Base-by-base conservation (phyloP, 2,329 filamentous ascomycete species). In the Diaporthe sp. region DNA sequence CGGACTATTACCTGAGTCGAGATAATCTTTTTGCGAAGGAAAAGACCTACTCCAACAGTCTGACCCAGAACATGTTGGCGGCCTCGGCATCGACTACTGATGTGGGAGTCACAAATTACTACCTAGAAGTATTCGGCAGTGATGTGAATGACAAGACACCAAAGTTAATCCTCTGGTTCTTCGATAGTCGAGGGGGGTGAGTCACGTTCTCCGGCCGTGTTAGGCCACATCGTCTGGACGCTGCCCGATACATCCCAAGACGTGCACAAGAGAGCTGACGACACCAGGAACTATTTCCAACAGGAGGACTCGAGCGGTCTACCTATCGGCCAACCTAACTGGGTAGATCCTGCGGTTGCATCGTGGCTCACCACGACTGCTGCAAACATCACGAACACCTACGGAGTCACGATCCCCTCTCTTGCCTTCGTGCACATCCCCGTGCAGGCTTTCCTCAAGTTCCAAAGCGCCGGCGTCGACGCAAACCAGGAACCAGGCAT, bases 141-240 rank as follows among this genome's bases (percentile, higher is more conserved):
- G 62, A 76, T 12, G 31, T 28, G 17, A 61, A 25, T 22, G 59
- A 59, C n/a, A 72, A 28, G 31, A 58, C 72, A 0, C 82, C 82
- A 0, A 76, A 71, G 12, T 75, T 83, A 37, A 79, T 92, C 2
- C 82, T 93, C 2, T 93, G 90, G 89, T 92, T 92, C 81, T 92
- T 93, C 78, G 91, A 93, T 80, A 87, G 84, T 72, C 84, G 87
- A 53, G 89, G 89, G 51, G 89, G 62, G 62, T 68, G 62, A 68
- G 46, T 68, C 12, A 28, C 8, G 22, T 25, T 17, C 22, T 9
- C 13, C 12, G 31, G 19, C 25, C 7, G 57, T 12, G 2, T 37
- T n/a, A 10, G 31, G 4, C 12, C 34, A 39, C 9, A 59, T 13
- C 28, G 10, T 1, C 9, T 28, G 31, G 28, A 4, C 57, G 57